Evolutionary conservation across 1,284 basidiomycete genomes (phyloP), one percentile per base, ranked within the genome.

Genomic region (Heterobasidion parviporum): DNA sequence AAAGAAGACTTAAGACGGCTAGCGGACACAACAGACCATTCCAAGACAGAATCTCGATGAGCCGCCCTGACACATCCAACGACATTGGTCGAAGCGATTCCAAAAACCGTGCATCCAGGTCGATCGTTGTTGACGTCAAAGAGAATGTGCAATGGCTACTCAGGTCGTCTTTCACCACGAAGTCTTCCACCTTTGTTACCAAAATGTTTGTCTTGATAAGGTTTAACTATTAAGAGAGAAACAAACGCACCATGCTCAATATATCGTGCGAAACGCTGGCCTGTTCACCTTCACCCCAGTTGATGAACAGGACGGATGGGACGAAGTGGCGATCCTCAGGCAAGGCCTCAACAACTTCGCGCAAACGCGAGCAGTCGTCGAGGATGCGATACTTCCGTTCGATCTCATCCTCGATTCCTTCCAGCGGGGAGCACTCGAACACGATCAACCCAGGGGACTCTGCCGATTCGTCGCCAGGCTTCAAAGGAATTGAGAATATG

Each of bases 361-460:
- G 77, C 16, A 89, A 68, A 16, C 87, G 79, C 20, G 81, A 68
- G 62, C 83, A 88, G 63, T 89, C 87, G 59, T 89, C 87, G 32
- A 89, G 67, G 34, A 82, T 70, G 12, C 81, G 81, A 61, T 83
- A 87, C 73, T 88, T 87, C 64, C 86, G 88, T 57, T 48, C 85
- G 36, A 89, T 67, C 14, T 83, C 79, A 64, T 89, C 87, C 20
- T 71, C 63, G 3, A 81, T 67, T n/a, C 73, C 81, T 53, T 78
- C 79, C 53, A 84, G 56, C 0, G 87, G 83, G 1, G 84, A 84
- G 52, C 83, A 79, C 64, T 89, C 87, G 56, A 89, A 87, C 12
- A 88, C 67, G 56, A 89, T 75, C 32, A 88, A 57, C 0, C 85
- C 86, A n/a, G 86, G 86, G 45, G 75, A 80, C 12, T 65, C 70